Evolutionary conservation across 2,329 filamentous ascomycete genomes (phyloP), one percentile per base, ranked within the genome.

Genomic region (Beauveria asiatica): DNA sequence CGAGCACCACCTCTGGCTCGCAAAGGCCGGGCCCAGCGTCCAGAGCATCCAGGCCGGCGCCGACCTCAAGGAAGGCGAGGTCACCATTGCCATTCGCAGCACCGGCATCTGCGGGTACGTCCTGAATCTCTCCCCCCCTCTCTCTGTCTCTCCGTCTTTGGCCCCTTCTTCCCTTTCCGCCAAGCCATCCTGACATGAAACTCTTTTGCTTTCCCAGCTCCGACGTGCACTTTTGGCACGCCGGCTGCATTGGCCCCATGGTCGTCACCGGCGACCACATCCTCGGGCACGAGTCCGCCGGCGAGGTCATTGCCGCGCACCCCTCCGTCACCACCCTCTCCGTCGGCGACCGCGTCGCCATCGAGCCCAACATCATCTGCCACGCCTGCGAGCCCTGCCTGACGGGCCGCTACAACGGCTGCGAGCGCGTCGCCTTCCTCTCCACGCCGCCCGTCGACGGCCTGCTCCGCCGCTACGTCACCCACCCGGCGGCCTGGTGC

Each of bases 141-240:
- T 9, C n/a, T 48, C 16, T 3, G 2, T 42, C 27, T 49, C n/a
- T 52, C 41, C 7, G 1, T 39, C 7, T 39, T 39, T 17, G 11
- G 3, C 37, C 37, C 6, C 3, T 39, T 17, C 17, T 39, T 17
- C 6, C 13, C 4, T 39, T 6, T 39, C 3, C 23, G 23, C n/a
- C 44, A 11, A 21, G 5, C 11, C 11, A 37, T 37, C 33, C 37
- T 46, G 11, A 45, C 45, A 51, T 23, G 23, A 51, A 51, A 64
- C 1, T 8, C 8, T 11, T 17, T 56, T 37, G 65, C n/a, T 62
- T 62, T 46, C 10, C 56, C 68, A 93, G 90, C 61, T 96, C 90
- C 62, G 92, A 97, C 74, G 87, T 97, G 60, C 93, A 97, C 77
- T 97, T 97, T 80, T 97, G 93, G 93, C 90, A 95, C 72, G 88